These are phyloP conservation scores for Chrysosporium queenslandicum DNA, from an alignment of 2,329 filamentous ascomycete genomes.

Conservation along the genomic window DNA sequence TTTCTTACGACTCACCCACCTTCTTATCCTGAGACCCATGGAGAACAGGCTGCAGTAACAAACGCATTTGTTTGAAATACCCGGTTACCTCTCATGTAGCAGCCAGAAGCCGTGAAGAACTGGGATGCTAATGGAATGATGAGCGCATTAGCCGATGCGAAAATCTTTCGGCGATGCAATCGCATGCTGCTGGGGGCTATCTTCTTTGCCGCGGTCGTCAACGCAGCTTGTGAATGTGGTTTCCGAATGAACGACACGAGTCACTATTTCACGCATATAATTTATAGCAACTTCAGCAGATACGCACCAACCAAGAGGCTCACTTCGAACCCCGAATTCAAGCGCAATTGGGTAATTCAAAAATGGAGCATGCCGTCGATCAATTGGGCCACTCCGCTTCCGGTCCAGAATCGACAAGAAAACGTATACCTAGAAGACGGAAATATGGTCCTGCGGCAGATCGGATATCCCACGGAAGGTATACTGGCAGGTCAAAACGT, in stretches of 20 bases:
- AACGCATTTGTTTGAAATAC: neutral
- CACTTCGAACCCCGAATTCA: conserved; percentile 18
- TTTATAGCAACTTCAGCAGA: conserved; percentile 21
- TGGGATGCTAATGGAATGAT: neutral
- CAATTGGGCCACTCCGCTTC: conserved; percentile 20
- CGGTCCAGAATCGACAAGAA: conserved; percentile 20
- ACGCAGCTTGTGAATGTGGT: conserved; percentile 18
- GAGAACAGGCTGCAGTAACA: neutral
- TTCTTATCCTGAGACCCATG: neutral
- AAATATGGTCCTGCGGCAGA: conserved; percentile 21
- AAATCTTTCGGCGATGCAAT: neutral
- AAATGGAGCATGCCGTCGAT: conserved; percentile 21
- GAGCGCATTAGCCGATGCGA: neutral
- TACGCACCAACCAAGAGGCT: conserved; percentile 18
- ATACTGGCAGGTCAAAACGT: conserved; percentile 18
- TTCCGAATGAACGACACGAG: conserved; percentile 17
- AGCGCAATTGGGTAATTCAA: conserved; percentile 23
- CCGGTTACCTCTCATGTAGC: neutral
- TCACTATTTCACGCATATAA: conserved; percentile 22
- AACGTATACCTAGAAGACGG: conserved; percentile 23
- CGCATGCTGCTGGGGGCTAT: neutral
- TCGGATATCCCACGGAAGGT: conserved; percentile 19
- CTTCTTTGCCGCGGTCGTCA: neutral
- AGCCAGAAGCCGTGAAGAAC: neutral
- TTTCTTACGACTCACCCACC: neutral